Evolutionary conservation across 2,329 filamentous ascomycete genomes (phyloP).

Genomic region (Fusarium pseudocircinatum): DNA sequence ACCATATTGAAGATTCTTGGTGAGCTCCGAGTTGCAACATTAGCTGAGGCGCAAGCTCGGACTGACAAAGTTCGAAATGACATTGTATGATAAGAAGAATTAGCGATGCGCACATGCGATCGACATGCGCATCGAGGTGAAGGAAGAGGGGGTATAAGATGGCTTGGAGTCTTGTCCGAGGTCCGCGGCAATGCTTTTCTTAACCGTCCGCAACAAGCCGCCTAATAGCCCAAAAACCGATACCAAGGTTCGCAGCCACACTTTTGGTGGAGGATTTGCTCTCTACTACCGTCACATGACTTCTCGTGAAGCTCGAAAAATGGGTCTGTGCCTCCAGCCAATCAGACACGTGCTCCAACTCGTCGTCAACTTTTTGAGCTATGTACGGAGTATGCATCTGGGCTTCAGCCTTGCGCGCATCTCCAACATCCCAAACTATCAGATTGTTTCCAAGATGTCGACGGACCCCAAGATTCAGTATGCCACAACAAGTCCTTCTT

Average conservation of each 20-base stretch:
- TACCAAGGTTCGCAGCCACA: slow-evolving; percentile 24
- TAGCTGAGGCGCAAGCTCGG: slow-evolving; percentile 64
- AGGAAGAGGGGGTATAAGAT: slow-evolving; percentile 31
- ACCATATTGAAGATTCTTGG: slow-evolving; percentile 71
- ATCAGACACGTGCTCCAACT: slow-evolving; percentile 37
- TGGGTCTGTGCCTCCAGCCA: slow-evolving; percentile 32
- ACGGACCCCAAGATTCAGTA: slow-evolving; percentile 77
- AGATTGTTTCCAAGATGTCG: slow-evolving; percentile 58
- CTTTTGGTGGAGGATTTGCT: slow-evolving; percentile 22
- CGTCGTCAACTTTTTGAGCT: slow-evolving; percentile 47
- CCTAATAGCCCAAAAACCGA: slow-evolving; percentile 40
- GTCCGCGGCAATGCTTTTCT: slow-evolving; percentile 48
- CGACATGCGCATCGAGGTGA: slow-evolving; percentile 49
- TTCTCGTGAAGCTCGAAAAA: background rate
- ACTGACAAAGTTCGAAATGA: slow-evolving; percentile 63
- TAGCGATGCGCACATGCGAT: slow-evolving; percentile 50
- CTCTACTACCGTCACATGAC: slow-evolving; percentile 35
- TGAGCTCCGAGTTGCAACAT: slow-evolving; percentile 55
- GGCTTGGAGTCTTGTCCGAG: slow-evolving; percentile 30
- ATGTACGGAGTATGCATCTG: background rate
- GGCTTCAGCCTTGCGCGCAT: slow-evolving; percentile 50
- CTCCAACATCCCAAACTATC: slow-evolving; percentile 30
- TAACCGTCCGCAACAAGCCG: slow-evolving; percentile 40
- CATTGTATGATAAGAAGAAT: slow-evolving; percentile 57
- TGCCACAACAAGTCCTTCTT: slow-evolving; percentile 40